phyloP scores from a whole-genome alignment of 192 early-diverging fungal species.

The Rhizoclosmatium sp. region DNA sequence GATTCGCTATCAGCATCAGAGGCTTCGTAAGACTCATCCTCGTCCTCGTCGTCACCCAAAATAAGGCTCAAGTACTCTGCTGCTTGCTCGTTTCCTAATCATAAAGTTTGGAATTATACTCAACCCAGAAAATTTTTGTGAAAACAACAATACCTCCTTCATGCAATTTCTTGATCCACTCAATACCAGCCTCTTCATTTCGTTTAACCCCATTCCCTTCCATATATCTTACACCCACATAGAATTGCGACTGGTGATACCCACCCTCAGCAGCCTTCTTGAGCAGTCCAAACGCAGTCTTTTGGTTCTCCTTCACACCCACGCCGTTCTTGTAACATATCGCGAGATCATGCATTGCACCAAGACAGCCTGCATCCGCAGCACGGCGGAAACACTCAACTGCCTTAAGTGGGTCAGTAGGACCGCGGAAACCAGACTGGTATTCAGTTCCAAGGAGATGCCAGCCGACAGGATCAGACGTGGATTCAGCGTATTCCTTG shows the following conservation, averaged over 20 bases:
- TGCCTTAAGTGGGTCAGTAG: background rate
- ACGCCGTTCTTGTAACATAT: background rate
- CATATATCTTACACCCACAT: background rate
- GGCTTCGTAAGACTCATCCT: background rate
- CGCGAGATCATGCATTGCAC: conserved; percentile 11
- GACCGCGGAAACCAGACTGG: background rate
- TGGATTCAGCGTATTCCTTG: conserved; percentile 6
- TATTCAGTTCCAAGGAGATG: background rate
- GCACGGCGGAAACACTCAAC: background rate
- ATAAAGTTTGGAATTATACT: background rate
- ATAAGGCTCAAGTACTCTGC: background rate
- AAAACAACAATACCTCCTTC: background rate
- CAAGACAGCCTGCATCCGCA: background rate
- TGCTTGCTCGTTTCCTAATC: background rate
- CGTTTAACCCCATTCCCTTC: background rate
- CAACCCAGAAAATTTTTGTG: background rate
- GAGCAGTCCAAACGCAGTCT: background rate
- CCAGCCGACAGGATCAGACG: background rate
- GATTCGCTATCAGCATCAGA: background rate
- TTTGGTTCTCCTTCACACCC: background rate
- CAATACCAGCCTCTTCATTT: background rate
- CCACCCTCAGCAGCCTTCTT: background rate
- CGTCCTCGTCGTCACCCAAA: background rate
- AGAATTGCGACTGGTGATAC: background rate
- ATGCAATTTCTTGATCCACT: background rate